A percentile compares a stretch with the other conserved stretches of the same genome.
These are phyloP conservation scores for Exophiala calicioides DNA, from an alignment of 2,329 filamentous ascomycete genomes.

Conservation along the genomic window DNA sequence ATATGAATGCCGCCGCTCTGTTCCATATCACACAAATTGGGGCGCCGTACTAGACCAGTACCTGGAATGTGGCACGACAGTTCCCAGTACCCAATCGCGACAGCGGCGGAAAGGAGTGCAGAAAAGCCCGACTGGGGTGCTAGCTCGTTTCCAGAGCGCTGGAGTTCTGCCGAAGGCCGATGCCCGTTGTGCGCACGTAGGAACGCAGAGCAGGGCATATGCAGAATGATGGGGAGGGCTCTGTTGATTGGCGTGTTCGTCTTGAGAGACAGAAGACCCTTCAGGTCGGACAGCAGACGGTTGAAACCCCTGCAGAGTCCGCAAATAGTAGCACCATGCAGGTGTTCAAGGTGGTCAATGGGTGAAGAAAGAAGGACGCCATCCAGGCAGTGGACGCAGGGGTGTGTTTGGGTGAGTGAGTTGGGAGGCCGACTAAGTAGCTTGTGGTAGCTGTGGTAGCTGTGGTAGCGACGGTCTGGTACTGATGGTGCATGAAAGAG, in stretches of 20 bases:
- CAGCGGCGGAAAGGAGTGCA: conserved; percentile 1
- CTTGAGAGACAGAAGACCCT: conserved; percentile 19
- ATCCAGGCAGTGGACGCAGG: no score
- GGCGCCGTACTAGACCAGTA: conserved; percentile 3
- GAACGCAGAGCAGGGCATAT: conserved; percentile 12
- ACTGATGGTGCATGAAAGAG: no score
- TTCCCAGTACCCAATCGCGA: conserved; percentile 7
- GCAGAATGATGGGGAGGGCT: conserved; percentile 6
- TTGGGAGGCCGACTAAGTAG: no score
- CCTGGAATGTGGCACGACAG: no score
- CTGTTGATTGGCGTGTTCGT: conserved; percentile 21
- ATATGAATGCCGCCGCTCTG: not conserved
- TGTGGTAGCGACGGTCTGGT: no score
- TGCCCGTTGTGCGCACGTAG: conserved; percentile 2
- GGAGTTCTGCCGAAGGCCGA: conserved; percentile 8
- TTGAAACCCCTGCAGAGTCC: conserved; percentile 8
- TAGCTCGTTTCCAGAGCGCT: conserved; percentile 2
- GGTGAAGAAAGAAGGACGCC: no score
- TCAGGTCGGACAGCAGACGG: conserved; percentile 4
- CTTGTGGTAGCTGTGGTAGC: no score
- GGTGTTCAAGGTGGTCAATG: not conserved
- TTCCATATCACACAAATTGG: conserved; percentile 2
- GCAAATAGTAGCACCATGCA: not conserved
- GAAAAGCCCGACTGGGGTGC: not conserved
- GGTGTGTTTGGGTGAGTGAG: no score